Evolutionary conservation across 1,139 yeast genomes (phyloP).

Genomic region (Hemisphaericaspora xylofermentans): DNA sequence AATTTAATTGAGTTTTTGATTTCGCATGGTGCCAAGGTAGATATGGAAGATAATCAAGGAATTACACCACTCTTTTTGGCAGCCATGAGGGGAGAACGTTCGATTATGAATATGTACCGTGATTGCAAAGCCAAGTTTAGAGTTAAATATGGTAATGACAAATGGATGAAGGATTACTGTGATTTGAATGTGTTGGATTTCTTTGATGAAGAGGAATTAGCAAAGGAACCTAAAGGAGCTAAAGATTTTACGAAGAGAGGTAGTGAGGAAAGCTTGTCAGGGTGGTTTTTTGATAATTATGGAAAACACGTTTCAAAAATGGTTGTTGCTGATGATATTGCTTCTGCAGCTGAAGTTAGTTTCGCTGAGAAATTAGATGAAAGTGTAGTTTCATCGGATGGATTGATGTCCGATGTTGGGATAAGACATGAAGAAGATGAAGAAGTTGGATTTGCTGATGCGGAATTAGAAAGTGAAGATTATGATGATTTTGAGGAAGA

Average conservation of each 20-base stretch:
- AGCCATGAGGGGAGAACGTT: slow-evolving; percentile 68
- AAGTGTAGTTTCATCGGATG: background rate
- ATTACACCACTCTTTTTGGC: slow-evolving; percentile 88
- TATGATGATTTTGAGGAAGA: slow-evolving; percentile 27
- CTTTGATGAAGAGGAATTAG: slow-evolving; percentile 29
- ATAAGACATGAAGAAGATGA: slow-evolving; percentile 12
- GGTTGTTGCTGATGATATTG: slow-evolving; percentile 24
- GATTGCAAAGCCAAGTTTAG: slow-evolving; percentile 66
- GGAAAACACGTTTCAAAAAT: slow-evolving; percentile 46
- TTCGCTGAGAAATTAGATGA: background rate
- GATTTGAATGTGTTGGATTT: slow-evolving; percentile 67
- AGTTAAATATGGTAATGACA: slow-evolving; percentile 55
- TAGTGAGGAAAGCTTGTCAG: slow-evolving; percentile 28
- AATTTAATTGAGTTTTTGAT: slow-evolving; percentile 63
- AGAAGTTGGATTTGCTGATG: slow-evolving; percentile 42
- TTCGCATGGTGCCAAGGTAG: slow-evolving; percentile 78
- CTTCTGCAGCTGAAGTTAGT: background rate
- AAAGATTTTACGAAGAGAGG: background rate
- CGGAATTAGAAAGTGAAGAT: slow-evolving; percentile 38
- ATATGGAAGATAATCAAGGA: slow-evolving; percentile 74
- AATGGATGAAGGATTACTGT: slow-evolving; percentile 53
- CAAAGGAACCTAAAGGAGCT: slow-evolving; percentile 8
- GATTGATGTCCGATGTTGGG: background rate
- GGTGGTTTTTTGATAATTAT: slow-evolving; percentile 42
- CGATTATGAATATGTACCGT: slow-evolving; percentile 55